Evolutionary conservation across 768 basidiomycete species (phyloP).

Genomic region (Lyophyllum decastes): DNA sequence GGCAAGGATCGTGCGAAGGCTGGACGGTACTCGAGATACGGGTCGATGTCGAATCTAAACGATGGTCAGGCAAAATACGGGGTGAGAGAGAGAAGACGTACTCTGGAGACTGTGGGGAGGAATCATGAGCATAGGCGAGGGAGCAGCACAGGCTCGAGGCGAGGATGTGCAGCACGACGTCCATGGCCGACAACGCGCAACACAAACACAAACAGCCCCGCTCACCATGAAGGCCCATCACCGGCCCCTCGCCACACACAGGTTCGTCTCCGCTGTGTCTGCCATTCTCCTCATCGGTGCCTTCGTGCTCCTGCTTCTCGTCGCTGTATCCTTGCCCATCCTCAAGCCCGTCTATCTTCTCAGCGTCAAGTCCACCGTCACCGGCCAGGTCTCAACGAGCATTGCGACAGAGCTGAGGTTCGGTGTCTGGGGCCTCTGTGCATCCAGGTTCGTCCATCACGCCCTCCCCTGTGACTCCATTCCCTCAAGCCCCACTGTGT

Average conservation of each 20-base stretch:
- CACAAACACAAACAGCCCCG: background rate
- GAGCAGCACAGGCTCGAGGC: background rate
- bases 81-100: conserved; percentile 4
- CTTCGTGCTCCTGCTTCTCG: conserved; percentile 76
- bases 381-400: conserved; percentile 40
- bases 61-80: background rate
- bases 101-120: conserved; percentile 8
- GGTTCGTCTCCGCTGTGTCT: conserved; percentile 46
- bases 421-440: conserved; percentile 86
- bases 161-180: conserved; percentile 1
- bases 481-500: conserved; percentile 3
- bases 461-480: background rate
- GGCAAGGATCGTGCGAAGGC: conserved; percentile 86
- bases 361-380: conserved; percentile 37
- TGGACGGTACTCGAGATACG: conserved; percentile 78
- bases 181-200: background rate
- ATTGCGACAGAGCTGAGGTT: conserved; percentile 65
- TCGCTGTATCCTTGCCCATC: conserved; percentile 76
- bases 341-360: conserved; percentile 70
- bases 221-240: conserved; percentile 26
- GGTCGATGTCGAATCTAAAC: conserved; percentile 50
- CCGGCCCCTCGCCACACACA: conserved; percentile 47
- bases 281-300: conserved; percentile 53
- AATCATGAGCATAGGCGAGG: conserved; percentile 1
- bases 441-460: conserved; percentile 33